Evolutionary conservation across 805 yeast genomes (phyloP).

Genomic region (Hanseniaspora osmophila): DNA sequence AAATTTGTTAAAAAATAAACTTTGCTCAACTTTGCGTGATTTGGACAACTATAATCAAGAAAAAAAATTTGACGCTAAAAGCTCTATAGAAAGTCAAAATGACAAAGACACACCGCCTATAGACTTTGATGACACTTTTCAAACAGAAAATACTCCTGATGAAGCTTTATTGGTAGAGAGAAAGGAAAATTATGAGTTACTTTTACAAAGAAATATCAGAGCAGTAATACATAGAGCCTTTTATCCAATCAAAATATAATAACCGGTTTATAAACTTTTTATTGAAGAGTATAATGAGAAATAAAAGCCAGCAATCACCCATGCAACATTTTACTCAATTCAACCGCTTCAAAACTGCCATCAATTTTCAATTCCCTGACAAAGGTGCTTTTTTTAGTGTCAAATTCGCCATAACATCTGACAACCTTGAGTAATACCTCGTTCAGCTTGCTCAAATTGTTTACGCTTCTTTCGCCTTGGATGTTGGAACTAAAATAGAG

Average conservation of each 20-base stretch:
- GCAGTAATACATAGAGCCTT: conserved; percentile 15
- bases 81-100: too few relatives aligned
- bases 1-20: conserved; percentile 3
- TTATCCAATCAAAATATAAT: conserved; percentile 15
- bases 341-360: conserved; percentile 32
- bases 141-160: not conserved
- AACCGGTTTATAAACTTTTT: too few relatives aligned
- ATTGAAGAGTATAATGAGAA: too few relatives aligned
- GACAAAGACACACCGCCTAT: not conserved
- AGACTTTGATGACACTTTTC: not conserved
- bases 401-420: conserved; percentile 30
- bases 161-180: conserved; percentile 7
- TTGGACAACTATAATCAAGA: not conserved
- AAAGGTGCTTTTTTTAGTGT: conserved; percentile 28
- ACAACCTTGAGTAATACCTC: conserved; percentile 29
- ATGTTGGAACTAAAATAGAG: conserved; percentile 18
- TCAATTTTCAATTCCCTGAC: conserved; percentile 42
- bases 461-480: conserved; percentile 9
- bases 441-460: conserved; percentile 20
- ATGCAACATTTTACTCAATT: conserved; percentile 28
- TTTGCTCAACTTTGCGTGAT: not conserved
- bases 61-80: too few relatives aligned
- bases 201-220: conserved; percentile 11
- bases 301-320: conserved; percentile 6
- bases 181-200: conserved; percentile 8